Base-by-base conservation (phyloP, 2,329 filamentous ascomycete species). In the Parastagonospora avenae region DNA sequence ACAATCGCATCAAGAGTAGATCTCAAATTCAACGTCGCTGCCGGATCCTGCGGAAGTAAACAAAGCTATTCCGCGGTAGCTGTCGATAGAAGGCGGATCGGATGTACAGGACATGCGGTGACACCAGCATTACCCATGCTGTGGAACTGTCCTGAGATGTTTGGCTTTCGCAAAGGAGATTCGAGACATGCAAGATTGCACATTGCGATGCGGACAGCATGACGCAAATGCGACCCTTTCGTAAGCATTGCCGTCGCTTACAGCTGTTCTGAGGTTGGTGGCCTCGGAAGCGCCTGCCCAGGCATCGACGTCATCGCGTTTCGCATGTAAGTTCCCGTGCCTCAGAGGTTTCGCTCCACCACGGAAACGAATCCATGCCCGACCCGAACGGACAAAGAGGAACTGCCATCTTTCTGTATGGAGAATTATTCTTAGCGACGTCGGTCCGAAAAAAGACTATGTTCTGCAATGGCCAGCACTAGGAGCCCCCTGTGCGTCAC, bases 11-110 rank as follows among this genome's bases (percentile, higher is more conserved):
- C 15, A 38, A n/a, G 19, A 19, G 32, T 2, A 14, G 19, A 15
- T 35, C 30, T 19, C 24, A 10, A 2, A n/a, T 19, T 24, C 24
- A 27, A 27, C 27, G 52, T 49, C 43, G 51, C 42, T 45, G 58
- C 58, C 50, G 57, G 46, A 51, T 35, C 41, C 33, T 43, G 48
- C 58, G 58, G 58, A 59, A 42, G 40, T 57, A 47, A 54, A 54
- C 53, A 54, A 35, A 42, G 29, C 50, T 42, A 39, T 24, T 33
- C 38, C 15, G 36, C n/a, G 10, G 42, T 32, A 12, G 43, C 44
- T 48, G 52, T 55, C 51, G 37, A 50, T 48, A 39, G 50, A 42
- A 48, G 48, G 36, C 44, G 39, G n/a, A 42, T 39, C 43, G 38
- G 37, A 35, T 44, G 50, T 24, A 24, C 19, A 24, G 19, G 19